Percentiles rank a stretch among this genome's conserved stretches.
These are phyloP conservation scores for Corylus avellana DNA, from an alignment of 306 rosid species.

Conservation along the genomic window DNA sequence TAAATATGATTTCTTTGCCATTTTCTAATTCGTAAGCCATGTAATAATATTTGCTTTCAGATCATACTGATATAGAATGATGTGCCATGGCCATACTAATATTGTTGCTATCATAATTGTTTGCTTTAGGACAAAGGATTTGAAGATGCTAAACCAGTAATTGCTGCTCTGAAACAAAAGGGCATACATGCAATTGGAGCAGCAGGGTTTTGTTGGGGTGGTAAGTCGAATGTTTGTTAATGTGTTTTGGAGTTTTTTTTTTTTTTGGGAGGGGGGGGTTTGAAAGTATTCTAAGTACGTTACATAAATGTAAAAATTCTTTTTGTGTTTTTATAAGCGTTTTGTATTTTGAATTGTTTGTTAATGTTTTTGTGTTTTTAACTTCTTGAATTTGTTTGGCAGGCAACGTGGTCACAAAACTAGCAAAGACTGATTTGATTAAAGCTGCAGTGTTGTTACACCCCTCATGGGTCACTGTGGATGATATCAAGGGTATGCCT, in stretches of 20 bases:
- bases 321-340: no score
- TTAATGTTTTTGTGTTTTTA: neutral
- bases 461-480: constrained; percentile 15
- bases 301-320: no score
- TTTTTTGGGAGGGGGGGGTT: neutral
- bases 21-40: neutral
- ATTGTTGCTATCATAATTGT: neutral
- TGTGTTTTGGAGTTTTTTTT: neutral
- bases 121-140: neutral
- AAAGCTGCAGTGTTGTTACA: constrained; percentile 14
- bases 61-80: neutral
- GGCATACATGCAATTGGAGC: constrained; percentile 1
- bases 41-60: neutral
- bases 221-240: neutral
- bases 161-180: neutral
- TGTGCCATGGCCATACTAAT: neutral
- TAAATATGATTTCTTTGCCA: neutral
- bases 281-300: no score
- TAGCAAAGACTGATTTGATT: neutral
- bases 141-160: neutral
- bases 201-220: constrained; percentile 15
- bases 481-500: constrained; percentile 1
- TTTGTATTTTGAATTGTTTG: no score
- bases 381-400: neutral
- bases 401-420: constrained; percentile 2